A percentile compares a stretch with the other conserved stretches of the same genome.
Conservation (phyloP, 257 asterid species). For the Solanum peruvianum region DNA sequence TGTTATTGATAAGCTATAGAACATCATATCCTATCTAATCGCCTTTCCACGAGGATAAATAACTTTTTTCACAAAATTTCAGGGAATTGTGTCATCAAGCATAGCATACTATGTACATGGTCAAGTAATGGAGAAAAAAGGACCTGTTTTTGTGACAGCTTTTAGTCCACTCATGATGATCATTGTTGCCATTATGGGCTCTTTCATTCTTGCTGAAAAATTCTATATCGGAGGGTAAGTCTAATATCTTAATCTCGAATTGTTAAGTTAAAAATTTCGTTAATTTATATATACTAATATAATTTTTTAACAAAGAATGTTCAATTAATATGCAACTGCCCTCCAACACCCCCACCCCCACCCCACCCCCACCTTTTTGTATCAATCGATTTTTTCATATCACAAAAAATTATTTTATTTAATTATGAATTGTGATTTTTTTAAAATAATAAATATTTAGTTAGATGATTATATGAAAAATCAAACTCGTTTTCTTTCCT, state of each 20-base stretch:
- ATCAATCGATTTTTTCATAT: too few relatives aligned
- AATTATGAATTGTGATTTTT: not conserved
- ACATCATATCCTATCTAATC: fast-evolving
- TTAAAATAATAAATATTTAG: not conserved
- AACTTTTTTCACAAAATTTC: not conserved
- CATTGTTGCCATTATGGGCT: slow-evolving; percentile 83
- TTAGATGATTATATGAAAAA: not conserved
- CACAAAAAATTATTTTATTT: too few relatives aligned
- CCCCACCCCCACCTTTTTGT: not conserved
- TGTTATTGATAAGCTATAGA: fast-evolving
- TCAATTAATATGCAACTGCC: too few relatives aligned
- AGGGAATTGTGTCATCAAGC: slow-evolving; percentile 93
- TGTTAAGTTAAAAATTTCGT: too few relatives aligned
- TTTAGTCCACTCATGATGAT: slow-evolving; percentile 95
- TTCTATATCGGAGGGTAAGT: slow-evolving; percentile 74
- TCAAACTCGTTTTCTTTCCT: not conserved
- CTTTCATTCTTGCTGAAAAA: slow-evolving; percentile 78
- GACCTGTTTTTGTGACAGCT: slow-evolving; percentile 82
- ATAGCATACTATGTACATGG: slow-evolving; percentile 92
- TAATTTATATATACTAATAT: too few relatives aligned
- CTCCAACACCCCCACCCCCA: not conserved
- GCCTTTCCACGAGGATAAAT: too few relatives aligned
- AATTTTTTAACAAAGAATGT: too few relatives aligned
- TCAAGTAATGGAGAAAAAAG: slow-evolving; percentile 68
- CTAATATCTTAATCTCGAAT: not conserved